phyloP scores from a whole-genome alignment of 805 yeast species.

The Debaryomyces castellii region DNA sequence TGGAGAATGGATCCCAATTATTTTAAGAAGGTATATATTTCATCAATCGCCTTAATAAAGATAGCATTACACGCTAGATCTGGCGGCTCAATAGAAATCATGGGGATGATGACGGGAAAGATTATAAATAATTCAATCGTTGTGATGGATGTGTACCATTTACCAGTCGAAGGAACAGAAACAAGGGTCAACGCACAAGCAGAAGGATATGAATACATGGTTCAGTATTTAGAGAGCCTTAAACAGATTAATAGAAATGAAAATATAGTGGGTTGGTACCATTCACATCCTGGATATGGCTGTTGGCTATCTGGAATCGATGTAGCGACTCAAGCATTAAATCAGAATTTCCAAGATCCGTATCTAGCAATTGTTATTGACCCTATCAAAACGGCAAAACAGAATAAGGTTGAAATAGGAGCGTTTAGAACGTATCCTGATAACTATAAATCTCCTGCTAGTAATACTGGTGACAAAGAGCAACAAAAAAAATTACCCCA shows the following conservation, averaged over 20 bases:
- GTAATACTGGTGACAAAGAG: background rate
- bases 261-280: slow-evolving; percentile 95
- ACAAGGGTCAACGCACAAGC: slow-evolving; percentile 92
- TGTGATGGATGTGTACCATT: slow-evolving; percentile 77
- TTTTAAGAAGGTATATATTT: slow-evolving; percentile 61
- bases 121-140: slow-evolving; percentile 55
- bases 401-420: slow-evolving; percentile 77
- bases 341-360: slow-evolving; percentile 90
- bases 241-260: slow-evolving; percentile 49
- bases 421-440: slow-evolving; percentile 77
- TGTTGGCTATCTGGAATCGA: slow-evolving; percentile 95
- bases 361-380: slow-evolving; percentile 87
- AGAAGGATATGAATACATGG: slow-evolving; percentile 95
- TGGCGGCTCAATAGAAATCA: slow-evolving; percentile 87
- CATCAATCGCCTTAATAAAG: slow-evolving; percentile 69
- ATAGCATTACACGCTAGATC: slow-evolving; percentile 78
- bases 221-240: slow-evolving; percentile 64
- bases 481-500: slow-evolving; percentile 28
- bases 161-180: slow-evolving; percentile 96
- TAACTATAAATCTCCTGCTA: slow-evolving; percentile 3
- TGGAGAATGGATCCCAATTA: slow-evolving; percentile 61
- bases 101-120: slow-evolving; percentile 93
- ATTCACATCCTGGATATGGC: slow-evolving; percentile 94
- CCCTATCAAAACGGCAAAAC: slow-evolving; percentile 64
- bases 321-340: slow-evolving; percentile 81